Evolutionary conservation across 202 grass and related monocot genomes (phyloP).

Genomic region (Setaria viridis): DNA sequence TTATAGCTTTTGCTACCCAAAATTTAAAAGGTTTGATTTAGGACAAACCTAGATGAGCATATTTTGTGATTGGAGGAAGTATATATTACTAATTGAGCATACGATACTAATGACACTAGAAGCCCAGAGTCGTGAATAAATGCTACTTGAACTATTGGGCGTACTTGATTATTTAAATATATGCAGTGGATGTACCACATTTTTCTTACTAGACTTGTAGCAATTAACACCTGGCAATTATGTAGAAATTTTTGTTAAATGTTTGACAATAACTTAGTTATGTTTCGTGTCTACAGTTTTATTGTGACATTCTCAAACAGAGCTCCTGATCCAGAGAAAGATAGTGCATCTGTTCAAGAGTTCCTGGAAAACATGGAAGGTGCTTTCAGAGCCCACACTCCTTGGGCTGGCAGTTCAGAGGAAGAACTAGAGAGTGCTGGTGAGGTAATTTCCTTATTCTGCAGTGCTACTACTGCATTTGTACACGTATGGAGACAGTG

Average conservation of each 20-base stretch:
- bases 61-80: background rate
- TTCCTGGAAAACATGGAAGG: conserved; percentile 97
- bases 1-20: background rate
- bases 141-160: background rate
- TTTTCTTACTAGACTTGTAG: conserved; percentile 14
- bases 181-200: background rate
- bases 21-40: background rate
- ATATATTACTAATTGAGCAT: background rate
- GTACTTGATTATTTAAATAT: background rate
- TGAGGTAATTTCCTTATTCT: conserved; percentile 70
- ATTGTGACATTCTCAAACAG: conserved; percentile 87
- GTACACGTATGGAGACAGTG: background rate
- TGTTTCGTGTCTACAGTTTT: conserved; percentile 67
- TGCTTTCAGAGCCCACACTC: conserved; percentile 85
- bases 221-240: conserved; percentile 30
- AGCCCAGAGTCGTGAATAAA: conserved; percentile 1
- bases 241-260: conserved; percentile 10
- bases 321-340: conserved; percentile 90
- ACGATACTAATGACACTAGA: background rate
- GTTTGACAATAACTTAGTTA: conserved; percentile 29
- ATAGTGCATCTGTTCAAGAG: conserved; percentile 83
- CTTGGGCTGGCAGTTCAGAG: conserved; percentile 96
- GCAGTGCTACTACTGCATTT: background rate
- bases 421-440: conserved; percentile 98
- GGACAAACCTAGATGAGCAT: background rate